Evolutionary conservation across 2,329 filamentous ascomycete species (phyloP).

Genomic region (Calonectria hongkongensis): DNA sequence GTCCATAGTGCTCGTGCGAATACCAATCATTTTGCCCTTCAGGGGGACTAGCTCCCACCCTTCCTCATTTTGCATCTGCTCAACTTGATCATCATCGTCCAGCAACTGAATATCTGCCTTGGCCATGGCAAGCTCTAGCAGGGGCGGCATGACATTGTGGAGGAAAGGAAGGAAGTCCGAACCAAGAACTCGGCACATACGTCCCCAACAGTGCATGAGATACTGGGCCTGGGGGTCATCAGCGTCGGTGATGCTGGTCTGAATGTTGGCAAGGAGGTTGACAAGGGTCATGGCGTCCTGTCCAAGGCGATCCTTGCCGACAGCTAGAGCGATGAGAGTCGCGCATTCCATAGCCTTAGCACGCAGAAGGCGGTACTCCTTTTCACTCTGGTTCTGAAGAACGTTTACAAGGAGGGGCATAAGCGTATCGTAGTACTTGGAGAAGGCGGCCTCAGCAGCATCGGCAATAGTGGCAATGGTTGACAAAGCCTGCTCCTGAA

Average conservation of each 20-base stretch:
- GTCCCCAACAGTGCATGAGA: slow-evolving; percentile 98
- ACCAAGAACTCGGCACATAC: slow-evolving; percentile 97
- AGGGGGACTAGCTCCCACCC: slow-evolving; percentile 98
- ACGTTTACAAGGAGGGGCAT: slow-evolving; percentile 97
- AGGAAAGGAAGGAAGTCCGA: slow-evolving; percentile 95
- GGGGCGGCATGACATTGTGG: slow-evolving; percentile 93
- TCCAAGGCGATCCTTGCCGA: slow-evolving; percentile 94
- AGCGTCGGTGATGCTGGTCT: slow-evolving; percentile 88
- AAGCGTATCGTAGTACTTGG: slow-evolving; percentile 94
- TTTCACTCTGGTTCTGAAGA: slow-evolving; percentile 90
- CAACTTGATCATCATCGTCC: slow-evolving; percentile 95
- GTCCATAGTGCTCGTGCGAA: slow-evolving; percentile 96
- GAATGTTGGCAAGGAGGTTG: slow-evolving; percentile 89
- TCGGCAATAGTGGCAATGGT: slow-evolving; percentile 99
- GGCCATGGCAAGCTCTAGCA: slow-evolving; percentile 91
- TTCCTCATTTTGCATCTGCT: slow-evolving; percentile 93
- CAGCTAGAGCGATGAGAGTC: slow-evolving; percentile 94
- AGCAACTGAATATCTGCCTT: slow-evolving; percentile 98
- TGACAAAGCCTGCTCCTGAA: slow-evolving; percentile 97
- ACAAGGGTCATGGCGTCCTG: slow-evolving; percentile 91
- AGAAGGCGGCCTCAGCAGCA: slow-evolving; percentile 95
- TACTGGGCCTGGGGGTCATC: slow-evolving; percentile 98
- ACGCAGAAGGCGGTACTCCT: slow-evolving; percentile 91
- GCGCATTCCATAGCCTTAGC: slow-evolving; percentile 99
- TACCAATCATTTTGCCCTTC: slow-evolving; percentile 98